Evolutionary conservation across 2,329 filamentous ascomycete species (phyloP).

Genomic region (Monosporascus ibericus): DNA sequence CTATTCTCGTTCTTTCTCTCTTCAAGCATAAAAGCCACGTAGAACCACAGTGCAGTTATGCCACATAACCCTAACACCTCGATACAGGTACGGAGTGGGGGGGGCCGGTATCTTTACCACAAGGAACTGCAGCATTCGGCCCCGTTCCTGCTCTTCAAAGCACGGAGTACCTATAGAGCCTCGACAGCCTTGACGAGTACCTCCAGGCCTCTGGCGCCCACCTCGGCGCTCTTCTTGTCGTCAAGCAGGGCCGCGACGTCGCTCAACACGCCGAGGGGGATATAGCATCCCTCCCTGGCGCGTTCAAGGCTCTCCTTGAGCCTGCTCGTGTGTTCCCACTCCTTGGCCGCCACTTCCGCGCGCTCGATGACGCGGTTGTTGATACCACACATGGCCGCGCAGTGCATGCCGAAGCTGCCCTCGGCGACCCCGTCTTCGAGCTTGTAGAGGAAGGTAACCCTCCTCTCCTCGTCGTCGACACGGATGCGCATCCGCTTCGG

Average conservation of each 20-base stretch:
- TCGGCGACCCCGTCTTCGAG: constrained; percentile 91
- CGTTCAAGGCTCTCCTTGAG: constrained; percentile 83
- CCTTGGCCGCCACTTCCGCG: constrained; percentile 80
- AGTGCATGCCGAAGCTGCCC: constrained; percentile 98
- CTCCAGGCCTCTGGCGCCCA: constrained; percentile 47
- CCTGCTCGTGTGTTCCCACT: constrained; percentile 92
- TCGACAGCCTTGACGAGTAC: constrained; percentile 57
- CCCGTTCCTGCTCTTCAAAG: background rate
- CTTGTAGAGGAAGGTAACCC: constrained; percentile 96
- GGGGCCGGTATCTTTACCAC: no score
- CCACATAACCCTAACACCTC: no score
- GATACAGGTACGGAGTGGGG: no score
- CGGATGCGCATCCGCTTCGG: constrained; percentile 90
- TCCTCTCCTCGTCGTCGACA: constrained; percentile 75
- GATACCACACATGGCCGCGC: constrained; percentile 96
- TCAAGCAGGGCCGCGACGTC: constrained; percentile 76
- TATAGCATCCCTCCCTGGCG: constrained; percentile 70
- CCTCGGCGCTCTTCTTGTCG: constrained; percentile 39
- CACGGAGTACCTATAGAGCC: constrained; percentile 28
- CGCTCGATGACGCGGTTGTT: constrained; percentile 72
- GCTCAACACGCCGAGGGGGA: constrained; percentile 81
- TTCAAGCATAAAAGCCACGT: no score
- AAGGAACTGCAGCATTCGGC: background rate
- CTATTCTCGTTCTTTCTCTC: no score
- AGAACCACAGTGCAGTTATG: no score